Evolutionary conservation across 768 basidiomycete species (phyloP).

Genomic region (Boletus rubescentipes): DNA sequence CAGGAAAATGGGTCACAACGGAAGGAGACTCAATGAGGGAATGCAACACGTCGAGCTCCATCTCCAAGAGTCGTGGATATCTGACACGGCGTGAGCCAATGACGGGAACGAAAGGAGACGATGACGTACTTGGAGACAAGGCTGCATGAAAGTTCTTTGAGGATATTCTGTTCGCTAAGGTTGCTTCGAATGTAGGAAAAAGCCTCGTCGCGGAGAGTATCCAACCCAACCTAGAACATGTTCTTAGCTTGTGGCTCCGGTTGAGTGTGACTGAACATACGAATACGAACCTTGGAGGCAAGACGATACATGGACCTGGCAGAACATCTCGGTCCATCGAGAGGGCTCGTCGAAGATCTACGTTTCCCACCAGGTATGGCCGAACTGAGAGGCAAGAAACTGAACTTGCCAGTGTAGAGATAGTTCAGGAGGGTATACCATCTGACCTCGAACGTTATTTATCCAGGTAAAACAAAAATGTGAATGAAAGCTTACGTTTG

Average conservation of each 20-base stretch:
- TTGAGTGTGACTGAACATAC: background rate
- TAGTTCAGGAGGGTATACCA: constrained; percentile 41
- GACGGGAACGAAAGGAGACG: background rate
- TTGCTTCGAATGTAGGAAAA: constrained; percentile 9
- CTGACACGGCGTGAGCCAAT: constrained; percentile 2
- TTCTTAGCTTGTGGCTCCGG: background rate
- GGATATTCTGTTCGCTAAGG: constrained; percentile 18
- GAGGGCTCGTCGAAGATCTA: background rate
- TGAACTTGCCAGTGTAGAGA: constrained; percentile 36
- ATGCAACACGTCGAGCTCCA: constrained; percentile 24
- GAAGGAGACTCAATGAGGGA: constrained; percentile 10
- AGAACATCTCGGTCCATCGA: constrained; percentile 28
- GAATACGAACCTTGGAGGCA: constrained; percentile 36
- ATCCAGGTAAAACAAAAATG: too few relatives aligned
- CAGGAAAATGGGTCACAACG: constrained; percentile 8
- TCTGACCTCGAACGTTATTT: constrained; percentile 23
- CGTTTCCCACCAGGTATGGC: background rate
- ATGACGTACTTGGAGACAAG: constrained; percentile 16
- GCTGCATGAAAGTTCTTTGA: constrained; percentile 20
- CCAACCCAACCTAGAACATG: constrained; percentile 16
- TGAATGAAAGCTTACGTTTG: constrained; percentile 16
- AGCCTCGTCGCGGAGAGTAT: constrained; percentile 17
- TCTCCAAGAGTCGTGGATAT: constrained; percentile 14
- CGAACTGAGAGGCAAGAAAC: constrained; percentile 31
- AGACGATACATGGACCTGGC: constrained; percentile 47